Evolutionary conservation across 2,329 filamentous ascomycete species (phyloP).

Genomic region (Paecilomyces dactylethromorphus): DNA sequence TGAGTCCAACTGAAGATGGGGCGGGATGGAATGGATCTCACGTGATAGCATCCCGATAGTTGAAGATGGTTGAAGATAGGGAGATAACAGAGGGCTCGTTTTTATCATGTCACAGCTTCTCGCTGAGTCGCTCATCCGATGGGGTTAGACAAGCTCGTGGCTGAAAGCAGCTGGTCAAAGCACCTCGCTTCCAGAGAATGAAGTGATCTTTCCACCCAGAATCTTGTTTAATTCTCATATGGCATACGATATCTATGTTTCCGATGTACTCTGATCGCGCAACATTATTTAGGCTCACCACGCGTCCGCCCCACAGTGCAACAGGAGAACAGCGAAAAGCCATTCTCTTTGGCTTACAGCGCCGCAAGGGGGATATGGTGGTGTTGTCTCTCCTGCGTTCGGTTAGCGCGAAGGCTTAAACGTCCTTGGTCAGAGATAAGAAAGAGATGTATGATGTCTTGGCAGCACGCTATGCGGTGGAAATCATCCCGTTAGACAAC

Average conservation of each 20-base stretch:
- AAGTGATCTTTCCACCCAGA: too few relatives aligned
- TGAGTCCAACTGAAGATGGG: too few relatives aligned
- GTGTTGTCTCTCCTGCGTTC: neutral
- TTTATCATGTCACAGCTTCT: too few relatives aligned
- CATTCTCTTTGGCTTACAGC: neutral
- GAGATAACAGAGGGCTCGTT: too few relatives aligned
- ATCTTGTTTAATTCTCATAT: neutral
- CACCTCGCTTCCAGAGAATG: too few relatives aligned
- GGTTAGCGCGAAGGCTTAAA: neutral
- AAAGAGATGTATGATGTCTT: neutral
- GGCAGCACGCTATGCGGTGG: neutral
- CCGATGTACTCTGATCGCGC: neutral
- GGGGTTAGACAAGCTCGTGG: too few relatives aligned
- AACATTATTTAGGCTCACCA: neutral
- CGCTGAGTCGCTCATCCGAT: too few relatives aligned
- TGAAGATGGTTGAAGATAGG: too few relatives aligned
- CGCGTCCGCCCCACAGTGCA: neutral
- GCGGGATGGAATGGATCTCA: too few relatives aligned
- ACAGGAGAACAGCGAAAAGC: neutral
- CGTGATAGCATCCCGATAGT: too few relatives aligned
- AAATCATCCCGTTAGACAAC: neutral
- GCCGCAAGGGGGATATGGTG: neutral
- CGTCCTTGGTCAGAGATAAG: neutral
- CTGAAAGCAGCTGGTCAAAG: too few relatives aligned
- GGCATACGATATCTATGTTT: neutral